Conservation (phyloP, 1,139 yeast genomes). For the Candida neerlandica region DNA sequence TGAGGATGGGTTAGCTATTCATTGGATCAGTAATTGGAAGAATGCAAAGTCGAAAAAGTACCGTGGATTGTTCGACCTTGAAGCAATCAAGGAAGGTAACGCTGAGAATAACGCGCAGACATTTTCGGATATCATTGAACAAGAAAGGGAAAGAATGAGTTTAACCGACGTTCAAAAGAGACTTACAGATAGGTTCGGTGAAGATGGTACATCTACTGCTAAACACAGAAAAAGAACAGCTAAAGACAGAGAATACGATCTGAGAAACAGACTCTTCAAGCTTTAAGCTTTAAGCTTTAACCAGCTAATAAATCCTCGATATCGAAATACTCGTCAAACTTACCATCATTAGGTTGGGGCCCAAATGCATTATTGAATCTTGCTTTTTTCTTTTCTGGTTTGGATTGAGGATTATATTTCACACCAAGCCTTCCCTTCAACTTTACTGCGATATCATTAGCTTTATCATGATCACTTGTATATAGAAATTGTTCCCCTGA, state of each 20-base stretch:
- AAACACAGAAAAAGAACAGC: constrained; percentile 47
- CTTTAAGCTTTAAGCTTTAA: constrained; percentile 34
- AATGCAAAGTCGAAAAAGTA: constrained; percentile 50
- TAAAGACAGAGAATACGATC: constrained; percentile 47
- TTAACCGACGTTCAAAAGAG: constrained; percentile 32
- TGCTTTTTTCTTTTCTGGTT: constrained; percentile 17
- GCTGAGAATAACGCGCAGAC: constrained; percentile 19
- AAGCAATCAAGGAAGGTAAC: constrained; percentile 34
- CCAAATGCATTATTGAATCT: constrained; percentile 13
- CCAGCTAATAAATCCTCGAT: constrained; percentile 29
- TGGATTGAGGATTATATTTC: constrained; percentile 16
- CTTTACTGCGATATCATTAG: constrained; percentile 3
- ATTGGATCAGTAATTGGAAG: constrained; percentile 70
- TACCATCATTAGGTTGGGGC: constrained; percentile 26
- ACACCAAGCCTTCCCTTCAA: constrained; percentile 10
- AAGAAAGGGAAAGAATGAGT: constrained; percentile 35
- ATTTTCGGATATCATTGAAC: constrained; percentile 26
- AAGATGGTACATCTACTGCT: constrained; percentile 40
- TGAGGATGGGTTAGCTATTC: constrained; percentile 64
- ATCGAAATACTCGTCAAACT: constrained; percentile 36
- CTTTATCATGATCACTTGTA: constrained; percentile 4
- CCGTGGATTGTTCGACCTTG: constrained; percentile 41
- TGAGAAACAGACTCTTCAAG: constrained; percentile 43
- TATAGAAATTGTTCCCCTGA: constrained; percentile 17
- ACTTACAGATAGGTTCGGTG: constrained; percentile 40